Evolutionary conservation across 2,329 filamentous ascomycete species (phyloP).

Genomic region (Torrubiella hemipterigena): DNA sequence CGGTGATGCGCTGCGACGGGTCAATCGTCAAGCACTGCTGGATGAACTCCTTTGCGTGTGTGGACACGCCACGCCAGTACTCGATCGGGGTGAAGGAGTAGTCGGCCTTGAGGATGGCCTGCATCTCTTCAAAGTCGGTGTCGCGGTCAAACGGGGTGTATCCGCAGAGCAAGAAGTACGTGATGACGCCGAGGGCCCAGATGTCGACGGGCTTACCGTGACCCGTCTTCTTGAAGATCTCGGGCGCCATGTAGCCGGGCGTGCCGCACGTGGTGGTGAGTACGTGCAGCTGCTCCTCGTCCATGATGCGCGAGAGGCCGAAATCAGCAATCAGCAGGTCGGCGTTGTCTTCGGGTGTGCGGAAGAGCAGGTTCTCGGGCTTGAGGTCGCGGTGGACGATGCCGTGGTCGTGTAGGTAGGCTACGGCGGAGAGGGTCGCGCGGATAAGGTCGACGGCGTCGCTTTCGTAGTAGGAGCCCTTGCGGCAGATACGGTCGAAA

Average conservation of each 20-base stretch:
- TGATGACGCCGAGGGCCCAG: constrained; percentile 97
- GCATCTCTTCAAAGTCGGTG: constrained; percentile 97
- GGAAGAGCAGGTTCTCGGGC: constrained; percentile 92
- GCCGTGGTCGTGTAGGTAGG: constrained; percentile 95
- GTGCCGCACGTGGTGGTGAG: constrained; percentile 96
- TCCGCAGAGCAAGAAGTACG: constrained; percentile 94
- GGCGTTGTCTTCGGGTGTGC: constrained; percentile 94
- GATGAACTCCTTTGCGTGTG: constrained; percentile 83
- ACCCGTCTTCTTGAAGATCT: constrained; percentile 98
- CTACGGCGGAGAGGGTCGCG: constrained; percentile 90
- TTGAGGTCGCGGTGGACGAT: constrained; percentile 98
- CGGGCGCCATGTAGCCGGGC: constrained; percentile 96
- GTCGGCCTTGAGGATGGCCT: constrained; percentile 92
- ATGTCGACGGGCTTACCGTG: constrained; percentile 97
- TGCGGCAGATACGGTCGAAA: constrained; percentile 96
- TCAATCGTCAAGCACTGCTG: constrained; percentile 84
- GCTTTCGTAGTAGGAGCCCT: constrained; percentile 96
- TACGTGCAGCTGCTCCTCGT: constrained; percentile 96
- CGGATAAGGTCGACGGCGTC: constrained; percentile 93
- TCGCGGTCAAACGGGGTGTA: constrained; percentile 98
- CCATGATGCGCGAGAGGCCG: constrained; percentile 92
- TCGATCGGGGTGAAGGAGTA: constrained; percentile 90
- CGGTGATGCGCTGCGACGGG: constrained; percentile 75
- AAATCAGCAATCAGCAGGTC: constrained; percentile 97
- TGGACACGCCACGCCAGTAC: constrained; percentile 92